Evolutionary conservation across 768 basidiomycete genomes (phyloP).

Genomic region (Lentinula sp.): DNA sequence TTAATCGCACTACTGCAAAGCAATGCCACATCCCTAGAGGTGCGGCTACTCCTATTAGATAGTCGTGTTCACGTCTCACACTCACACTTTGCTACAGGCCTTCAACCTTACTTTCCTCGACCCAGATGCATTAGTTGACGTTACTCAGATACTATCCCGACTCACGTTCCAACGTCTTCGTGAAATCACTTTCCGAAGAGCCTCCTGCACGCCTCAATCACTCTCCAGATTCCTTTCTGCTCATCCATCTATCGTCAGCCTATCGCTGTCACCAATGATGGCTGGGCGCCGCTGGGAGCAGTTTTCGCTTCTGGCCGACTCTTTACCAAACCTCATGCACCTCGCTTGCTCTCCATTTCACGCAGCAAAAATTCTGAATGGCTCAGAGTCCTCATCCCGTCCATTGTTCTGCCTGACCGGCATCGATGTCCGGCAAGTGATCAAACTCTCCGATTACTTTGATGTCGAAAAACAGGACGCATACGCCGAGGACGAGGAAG

Average conservation of each 20-base stretch:
- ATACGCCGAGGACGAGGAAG: neutral
- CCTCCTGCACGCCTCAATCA: neutral
- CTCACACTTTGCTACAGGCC: neutral
- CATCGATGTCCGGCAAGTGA: neutral
- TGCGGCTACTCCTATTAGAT: neutral
- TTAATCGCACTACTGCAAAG: neutral
- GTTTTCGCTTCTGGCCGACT: neutral
- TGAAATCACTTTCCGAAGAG: neutral
- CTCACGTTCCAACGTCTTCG: neutral
- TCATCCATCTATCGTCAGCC: neutral
- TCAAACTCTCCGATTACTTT: neutral
- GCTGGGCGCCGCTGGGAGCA: neutral
- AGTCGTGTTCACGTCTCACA: neutral
- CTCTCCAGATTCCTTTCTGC: neutral
- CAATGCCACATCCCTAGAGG: neutral
- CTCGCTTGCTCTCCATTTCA: neutral
- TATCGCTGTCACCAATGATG: constrained; percentile 1
- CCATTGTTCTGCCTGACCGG: neutral
- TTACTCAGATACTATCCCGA: neutral
- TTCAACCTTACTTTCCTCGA: neutral
- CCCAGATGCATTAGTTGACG: neutral
- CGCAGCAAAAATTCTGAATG: neutral
- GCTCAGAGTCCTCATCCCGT: neutral
- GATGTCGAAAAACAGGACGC: neutral
- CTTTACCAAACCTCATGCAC: constrained; percentile 1